phyloP scores from a whole-genome alignment of 768 basidiomycete species.

The Serendipita sp. region DNA sequence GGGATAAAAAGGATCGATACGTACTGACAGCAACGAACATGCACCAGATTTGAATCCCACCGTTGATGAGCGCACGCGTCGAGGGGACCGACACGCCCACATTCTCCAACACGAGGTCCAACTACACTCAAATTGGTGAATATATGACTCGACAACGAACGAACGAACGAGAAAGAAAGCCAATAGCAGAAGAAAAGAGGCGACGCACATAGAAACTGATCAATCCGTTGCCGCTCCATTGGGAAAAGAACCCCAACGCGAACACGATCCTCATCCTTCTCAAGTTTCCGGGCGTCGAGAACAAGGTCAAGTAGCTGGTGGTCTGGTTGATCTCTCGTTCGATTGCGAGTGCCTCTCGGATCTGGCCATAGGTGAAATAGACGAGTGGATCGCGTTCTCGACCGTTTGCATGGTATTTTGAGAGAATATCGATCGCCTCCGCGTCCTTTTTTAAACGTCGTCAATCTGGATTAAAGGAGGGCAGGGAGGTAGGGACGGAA shows the following conservation, averaged over 20 bases:
- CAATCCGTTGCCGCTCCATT: conserved; percentile 39
- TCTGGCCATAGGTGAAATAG: conserved; percentile 22
- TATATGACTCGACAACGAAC: too few species aligned
- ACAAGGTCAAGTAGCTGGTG: conserved; percentile 32
- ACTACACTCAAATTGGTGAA: too few species aligned
- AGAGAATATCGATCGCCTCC: conserved; percentile 42
- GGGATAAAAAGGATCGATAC: neutral
- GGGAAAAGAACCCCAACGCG: conserved; percentile 43
- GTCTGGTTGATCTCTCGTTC: conserved; percentile 39
- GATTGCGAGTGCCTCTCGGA: conserved; percentile 46
- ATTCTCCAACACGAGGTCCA: conserved; percentile 36
- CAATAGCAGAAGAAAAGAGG: too few species aligned
- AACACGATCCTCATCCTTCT: conserved; percentile 40
- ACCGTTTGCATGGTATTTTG: conserved; percentile 44
- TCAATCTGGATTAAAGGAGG: neutral
- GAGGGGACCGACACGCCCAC: conserved; percentile 23
- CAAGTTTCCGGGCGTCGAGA: conserved; percentile 37
- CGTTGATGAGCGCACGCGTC: conserved; percentile 25
- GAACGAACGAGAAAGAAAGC: too few species aligned
- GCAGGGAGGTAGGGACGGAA: neutral
- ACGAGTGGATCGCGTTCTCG: neutral
- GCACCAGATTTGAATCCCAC: conserved; percentile 38
- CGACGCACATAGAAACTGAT: conserved; percentile 16
- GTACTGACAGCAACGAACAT: conserved; percentile 31
- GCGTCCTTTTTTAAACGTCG: conserved; percentile 22